Percentiles rank a stretch among this genome's conserved stretches.
These are phyloP conservation scores for Mucor irregularis DNA, from an alignment of 371 early-diverging fungal species.

Conservation along the genomic window DNA sequence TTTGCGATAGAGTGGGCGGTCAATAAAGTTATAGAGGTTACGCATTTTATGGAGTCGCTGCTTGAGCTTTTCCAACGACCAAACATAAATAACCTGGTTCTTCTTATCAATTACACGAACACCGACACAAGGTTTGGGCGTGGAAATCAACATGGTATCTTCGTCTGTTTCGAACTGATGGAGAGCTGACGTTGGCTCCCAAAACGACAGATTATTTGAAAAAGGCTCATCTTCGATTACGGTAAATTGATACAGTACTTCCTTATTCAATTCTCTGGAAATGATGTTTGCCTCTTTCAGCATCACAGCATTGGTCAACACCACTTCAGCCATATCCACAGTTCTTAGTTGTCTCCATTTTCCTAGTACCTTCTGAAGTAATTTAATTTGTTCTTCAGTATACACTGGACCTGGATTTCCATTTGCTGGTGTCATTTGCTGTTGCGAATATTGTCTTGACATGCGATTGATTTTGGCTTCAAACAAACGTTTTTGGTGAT, in stretches of 20 bases:
- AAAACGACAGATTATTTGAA: conserved; percentile 57
- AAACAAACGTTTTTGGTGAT: conserved; percentile 47
- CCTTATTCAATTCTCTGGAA: conserved; percentile 73
- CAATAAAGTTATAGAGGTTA: conserved; percentile 72
- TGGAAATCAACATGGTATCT: conserved; percentile 50
- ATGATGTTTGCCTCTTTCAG: conserved; percentile 90
- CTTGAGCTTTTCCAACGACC: conserved; percentile 74
- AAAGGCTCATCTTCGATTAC: conserved; percentile 63
- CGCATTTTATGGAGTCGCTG: conserved; percentile 76
- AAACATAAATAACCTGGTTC: conserved; percentile 69
- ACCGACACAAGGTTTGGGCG: conserved; percentile 63
- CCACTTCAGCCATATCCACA: conserved; percentile 74
- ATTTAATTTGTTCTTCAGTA: conserved; percentile 45
- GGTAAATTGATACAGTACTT: conserved; percentile 81
- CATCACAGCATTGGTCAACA: conserved; percentile 69
- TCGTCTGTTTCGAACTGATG: conserved; percentile 61
- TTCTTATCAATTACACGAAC: conserved; percentile 74
- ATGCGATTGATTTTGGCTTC: conserved; percentile 52
- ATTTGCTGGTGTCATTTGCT: conserved; percentile 26
- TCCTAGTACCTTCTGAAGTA: conserved; percentile 51
- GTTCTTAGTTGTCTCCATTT: conserved; percentile 67
- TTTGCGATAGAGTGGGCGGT: conserved; percentile 68
- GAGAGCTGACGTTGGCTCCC: conserved; percentile 59
- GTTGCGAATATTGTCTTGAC: conserved; percentile 42
- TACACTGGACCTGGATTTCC: conserved; percentile 27